Conservation (phyloP, 768 basidiomycete species). For the Fibroporia radiculosa region DNA sequence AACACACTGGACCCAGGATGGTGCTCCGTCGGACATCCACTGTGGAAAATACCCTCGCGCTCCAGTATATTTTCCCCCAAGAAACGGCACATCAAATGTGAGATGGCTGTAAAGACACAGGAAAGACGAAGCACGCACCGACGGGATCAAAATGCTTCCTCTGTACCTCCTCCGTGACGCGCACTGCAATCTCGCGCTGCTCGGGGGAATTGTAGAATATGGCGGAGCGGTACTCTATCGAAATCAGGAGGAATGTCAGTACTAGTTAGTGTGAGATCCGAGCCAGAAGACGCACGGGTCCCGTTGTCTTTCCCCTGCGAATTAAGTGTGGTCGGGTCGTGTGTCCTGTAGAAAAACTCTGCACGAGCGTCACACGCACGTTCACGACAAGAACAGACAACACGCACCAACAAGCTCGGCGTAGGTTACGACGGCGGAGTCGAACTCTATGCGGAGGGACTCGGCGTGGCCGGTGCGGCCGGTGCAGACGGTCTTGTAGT, state of each 20-base stretch:
- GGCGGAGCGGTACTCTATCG: conserved; percentile 82
- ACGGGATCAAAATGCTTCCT: conserved; percentile 73
- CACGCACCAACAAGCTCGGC: conserved; percentile 78
- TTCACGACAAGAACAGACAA: background rate
- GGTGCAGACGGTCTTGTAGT: conserved; percentile 69
- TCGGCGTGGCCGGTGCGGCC: conserved; percentile 88
- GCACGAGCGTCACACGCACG: background rate
- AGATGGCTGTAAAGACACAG: background rate
- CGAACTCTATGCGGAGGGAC: conserved; percentile 79
- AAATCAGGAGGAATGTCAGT: background rate
- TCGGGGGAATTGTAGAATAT: conserved; percentile 77
- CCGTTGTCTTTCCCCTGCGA: conserved; percentile 73
- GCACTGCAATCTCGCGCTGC: conserved; percentile 63
- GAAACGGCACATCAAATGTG: background rate
- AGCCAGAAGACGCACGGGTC: conserved; percentile 48
- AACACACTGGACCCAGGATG: no score
- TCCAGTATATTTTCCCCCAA: no score
- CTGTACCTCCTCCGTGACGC: conserved; percentile 78
- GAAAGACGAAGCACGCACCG: conserved; percentile 9
- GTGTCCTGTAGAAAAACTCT: conserved; percentile 95
- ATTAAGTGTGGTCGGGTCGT: conserved; percentile 84
- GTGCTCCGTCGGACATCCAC: no score
- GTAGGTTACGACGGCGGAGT: conserved; percentile 69
- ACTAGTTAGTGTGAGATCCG: background rate
- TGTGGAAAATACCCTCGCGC: no score